A percentile compares a stretch with the other conserved stretches of the same genome.
These are phyloP conservation scores for Aspergillus bertholletiae DNA, from an alignment of 495 filamentous ascomycete species.

Conservation along the genomic window DNA sequence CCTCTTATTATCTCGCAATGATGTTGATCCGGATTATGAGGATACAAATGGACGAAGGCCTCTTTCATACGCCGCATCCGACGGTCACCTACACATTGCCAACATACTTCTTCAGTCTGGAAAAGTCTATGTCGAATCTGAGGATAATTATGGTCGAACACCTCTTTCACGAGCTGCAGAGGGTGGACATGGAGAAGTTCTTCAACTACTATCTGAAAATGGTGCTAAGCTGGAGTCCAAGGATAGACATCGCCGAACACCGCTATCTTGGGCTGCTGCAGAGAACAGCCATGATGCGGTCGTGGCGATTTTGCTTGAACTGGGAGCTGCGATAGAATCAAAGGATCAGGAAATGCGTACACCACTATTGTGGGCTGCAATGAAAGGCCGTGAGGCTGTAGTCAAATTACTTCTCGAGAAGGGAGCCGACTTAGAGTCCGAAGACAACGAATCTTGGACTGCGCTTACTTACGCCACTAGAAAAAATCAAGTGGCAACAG, in stretches of 20 bases:
- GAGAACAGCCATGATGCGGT: not conserved
- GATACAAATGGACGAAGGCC: not conserved
- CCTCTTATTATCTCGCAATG: not conserved
- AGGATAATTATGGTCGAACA: not conserved
- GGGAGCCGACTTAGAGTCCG: not conserved
- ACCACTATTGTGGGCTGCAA: conserved; percentile 1
- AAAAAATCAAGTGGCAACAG: not conserved
- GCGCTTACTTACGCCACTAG: not conserved
- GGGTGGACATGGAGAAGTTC: not conserved
- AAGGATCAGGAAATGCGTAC: not conserved
- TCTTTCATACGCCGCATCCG: not conserved
- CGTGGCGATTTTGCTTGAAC: too few relatives aligned
- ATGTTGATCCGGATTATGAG: not conserved
- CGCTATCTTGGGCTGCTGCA: conserved; percentile 1
- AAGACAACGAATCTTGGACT: not conserved
- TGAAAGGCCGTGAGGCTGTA: conserved; percentile 1
- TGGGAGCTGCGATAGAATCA: not conserved
- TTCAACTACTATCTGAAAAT: not conserved
- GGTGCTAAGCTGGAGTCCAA: not conserved
- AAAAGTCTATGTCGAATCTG: not conserved
- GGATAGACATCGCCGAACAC: not conserved
- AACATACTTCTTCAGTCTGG: not conserved
- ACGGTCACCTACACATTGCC: not conserved
- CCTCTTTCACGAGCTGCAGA: not conserved
- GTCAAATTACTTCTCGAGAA: not conserved